Evolutionary conservation across 169 alveolate genomes (phyloP), one percentile per base, ranked within the genome.

Genomic region (Plasmodium ovale): DNA sequence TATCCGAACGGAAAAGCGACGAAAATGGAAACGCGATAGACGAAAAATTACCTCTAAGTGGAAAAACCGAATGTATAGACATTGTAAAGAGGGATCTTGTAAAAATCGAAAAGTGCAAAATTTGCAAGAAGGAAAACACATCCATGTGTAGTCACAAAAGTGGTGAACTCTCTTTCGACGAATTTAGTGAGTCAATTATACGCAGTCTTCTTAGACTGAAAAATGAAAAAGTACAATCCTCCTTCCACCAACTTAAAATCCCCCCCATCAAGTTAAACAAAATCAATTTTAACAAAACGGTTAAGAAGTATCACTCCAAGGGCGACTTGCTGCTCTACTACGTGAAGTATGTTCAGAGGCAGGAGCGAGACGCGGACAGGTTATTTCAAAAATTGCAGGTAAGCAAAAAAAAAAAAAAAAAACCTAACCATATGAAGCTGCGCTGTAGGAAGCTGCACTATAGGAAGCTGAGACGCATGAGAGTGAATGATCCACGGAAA

Each of bases 101-200:
- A 42, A 37, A 58, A 58, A 37, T 56, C 12, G 21, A 72, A 53
- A 3, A 16, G 56, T 23, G 71, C 14, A 42, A 44, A 44, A 44
- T 44, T 12, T 44, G 12, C 12, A 44, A 14, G n/a, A 44, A 44
- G n/a, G 12, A 44, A 44, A 44, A 44, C n/a, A 47, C 16, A 6
- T 4, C 0, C 12, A 47, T 14, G 1, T 47, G 12, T 47, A 3
- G 10, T 5, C 7, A 58, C 3, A 31, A 72, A 16, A 35, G 5
- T 16, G 60, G 21, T 9, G 44, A 56, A 21, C n/a, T 29, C 7
- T 37, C 21, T 25, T 47, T 60, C 14, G 21, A 31, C 23, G 21
- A 21, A 1, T 72, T 72, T 44, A 72, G 69, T 60, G 44, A 72
- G 35, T 42, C 65, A 53, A 56, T 72, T 14, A 72, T 72, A 56